Percentiles rank a stretch among this genome's conserved stretches.
phyloP scores from a whole-genome alignment of 345 rosid species.

The Microcos paniculata region DNA sequence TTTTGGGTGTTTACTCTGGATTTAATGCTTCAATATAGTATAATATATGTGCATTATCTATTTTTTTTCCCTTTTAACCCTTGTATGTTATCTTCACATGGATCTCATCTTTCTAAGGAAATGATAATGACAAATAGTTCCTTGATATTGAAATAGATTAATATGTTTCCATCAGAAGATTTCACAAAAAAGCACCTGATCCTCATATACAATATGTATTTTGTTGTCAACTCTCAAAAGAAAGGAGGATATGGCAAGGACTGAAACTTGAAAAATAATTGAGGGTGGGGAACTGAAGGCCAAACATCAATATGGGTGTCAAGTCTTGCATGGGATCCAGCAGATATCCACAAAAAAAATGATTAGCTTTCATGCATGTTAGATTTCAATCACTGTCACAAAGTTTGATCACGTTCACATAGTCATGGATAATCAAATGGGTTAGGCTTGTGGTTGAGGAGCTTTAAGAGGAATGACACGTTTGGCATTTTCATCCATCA shows the following conservation, averaged over 20 bases:
- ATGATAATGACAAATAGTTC: conserved; percentile 26
- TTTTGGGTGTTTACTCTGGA: conserved; percentile 30
- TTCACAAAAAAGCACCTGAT: conserved; percentile 11
- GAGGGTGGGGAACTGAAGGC: not conserved
- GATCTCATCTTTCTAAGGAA: conserved; percentile 38
- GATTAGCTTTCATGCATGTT: not conserved
- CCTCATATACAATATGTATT: conserved; percentile 7
- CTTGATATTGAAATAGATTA: conserved; percentile 8
- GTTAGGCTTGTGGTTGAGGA: not conserved
- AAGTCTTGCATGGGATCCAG: conserved; percentile 19
- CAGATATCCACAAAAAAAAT: not conserved
- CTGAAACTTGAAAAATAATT: conserved; percentile 20
- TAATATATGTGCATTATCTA: conserved; percentile 47
- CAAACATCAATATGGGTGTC: conserved; percentile 5
- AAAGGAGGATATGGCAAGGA: conserved; percentile 2
- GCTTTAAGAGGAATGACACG: not conserved
- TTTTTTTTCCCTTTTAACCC: conserved; percentile 22
- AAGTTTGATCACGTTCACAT: not conserved
- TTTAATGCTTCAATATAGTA: conserved; percentile 42
- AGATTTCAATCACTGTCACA: conserved; percentile 23
- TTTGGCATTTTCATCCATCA: not conserved
- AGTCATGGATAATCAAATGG: not conserved
- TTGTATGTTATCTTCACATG: conserved; percentile 28
- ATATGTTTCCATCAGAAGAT: not conserved
- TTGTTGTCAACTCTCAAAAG: not conserved